These are phyloP conservation scores for Alnus rubra DNA, from an alignment of 306 rosid species.

Conservation along the genomic window DNA sequence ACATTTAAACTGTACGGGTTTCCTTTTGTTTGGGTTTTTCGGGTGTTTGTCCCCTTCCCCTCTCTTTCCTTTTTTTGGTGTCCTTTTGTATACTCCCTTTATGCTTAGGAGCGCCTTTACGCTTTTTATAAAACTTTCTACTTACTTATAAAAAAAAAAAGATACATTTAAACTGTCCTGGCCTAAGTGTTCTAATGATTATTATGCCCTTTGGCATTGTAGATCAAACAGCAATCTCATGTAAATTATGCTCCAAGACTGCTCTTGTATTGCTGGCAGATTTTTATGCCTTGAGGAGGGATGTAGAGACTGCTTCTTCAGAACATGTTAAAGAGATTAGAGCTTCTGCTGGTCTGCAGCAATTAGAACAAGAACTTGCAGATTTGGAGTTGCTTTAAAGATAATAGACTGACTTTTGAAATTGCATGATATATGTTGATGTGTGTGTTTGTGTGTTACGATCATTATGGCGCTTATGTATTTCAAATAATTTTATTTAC, in stretches of 20 bases:
- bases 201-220: neutral
- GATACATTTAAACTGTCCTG: neutral
- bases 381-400: slow-evolving; percentile 50
- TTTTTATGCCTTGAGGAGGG: slow-evolving; percentile 76
- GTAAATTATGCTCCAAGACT: neutral
- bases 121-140: too few species aligned
- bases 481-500: neutral
- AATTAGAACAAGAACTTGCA: slow-evolving; percentile 61
- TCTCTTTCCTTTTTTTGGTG: too few species aligned
- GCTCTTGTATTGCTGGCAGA: slow-evolving; percentile 47
- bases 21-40: too few species aligned
- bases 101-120: too few species aligned
- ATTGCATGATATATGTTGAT: neutral
- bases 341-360: slow-evolving; percentile 63
- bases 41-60: too few species aligned
- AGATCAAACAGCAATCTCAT: neutral
- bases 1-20: neutral
- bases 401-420: neutral
- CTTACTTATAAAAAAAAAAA: too few species aligned
- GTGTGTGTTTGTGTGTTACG: neutral
- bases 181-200: slow-evolving; percentile 1
- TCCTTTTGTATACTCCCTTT: too few species aligned
- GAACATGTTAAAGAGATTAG: slow-evolving; percentile 76
- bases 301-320: slow-evolving; percentile 57
- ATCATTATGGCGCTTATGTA: neutral